Percentiles rank a stretch among this genome's conserved stretches.
phyloP scores from a whole-genome alignment of 2,329 filamentous ascomycete species.

The Xylaria sp. region DNA sequence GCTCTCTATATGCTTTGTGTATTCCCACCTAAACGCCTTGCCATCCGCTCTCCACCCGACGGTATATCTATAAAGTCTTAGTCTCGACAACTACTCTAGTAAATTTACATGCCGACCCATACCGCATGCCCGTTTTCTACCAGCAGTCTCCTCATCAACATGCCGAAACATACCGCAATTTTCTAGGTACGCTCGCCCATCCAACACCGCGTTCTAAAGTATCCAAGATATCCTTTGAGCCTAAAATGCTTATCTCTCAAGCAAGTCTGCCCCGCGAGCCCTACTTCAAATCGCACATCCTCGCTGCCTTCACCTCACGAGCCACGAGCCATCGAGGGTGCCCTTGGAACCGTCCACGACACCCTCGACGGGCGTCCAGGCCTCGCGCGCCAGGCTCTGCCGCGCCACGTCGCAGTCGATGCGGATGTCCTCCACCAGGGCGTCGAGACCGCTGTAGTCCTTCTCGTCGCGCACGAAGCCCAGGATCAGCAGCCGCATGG shows the following conservation, averaged over 20 bases:
- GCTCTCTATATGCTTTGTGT: constrained; percentile 27
- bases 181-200: neutral
- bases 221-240: neutral
- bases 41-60: constrained; percentile 2
- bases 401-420: constrained; percentile 87
- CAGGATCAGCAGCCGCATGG: constrained; percentile 81
- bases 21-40: constrained; percentile 32
- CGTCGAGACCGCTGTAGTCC: constrained; percentile 87
- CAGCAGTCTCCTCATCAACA: neutral
- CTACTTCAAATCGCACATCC: no score
- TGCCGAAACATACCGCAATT: neutral
- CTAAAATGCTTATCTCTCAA: neutral
- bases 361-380: constrained; percentile 63
- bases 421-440: constrained; percentile 86
- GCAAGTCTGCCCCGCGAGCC: neutral
- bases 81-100: constrained; percentile 1
- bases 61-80: constrained; percentile 31
- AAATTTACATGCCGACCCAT: constrained; percentile 6
- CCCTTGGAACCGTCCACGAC: constrained; percentile 48
- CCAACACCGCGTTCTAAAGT: neutral
- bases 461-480: constrained; percentile 91
- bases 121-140: neutral
- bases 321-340: constrained; percentile 48
- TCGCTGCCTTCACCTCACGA: constrained; percentile 44
- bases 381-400: constrained; percentile 73